Base-by-base conservation (phyloP, 2,329 filamentous ascomycete genomes). In the Aspergillus japonicus region DNA sequence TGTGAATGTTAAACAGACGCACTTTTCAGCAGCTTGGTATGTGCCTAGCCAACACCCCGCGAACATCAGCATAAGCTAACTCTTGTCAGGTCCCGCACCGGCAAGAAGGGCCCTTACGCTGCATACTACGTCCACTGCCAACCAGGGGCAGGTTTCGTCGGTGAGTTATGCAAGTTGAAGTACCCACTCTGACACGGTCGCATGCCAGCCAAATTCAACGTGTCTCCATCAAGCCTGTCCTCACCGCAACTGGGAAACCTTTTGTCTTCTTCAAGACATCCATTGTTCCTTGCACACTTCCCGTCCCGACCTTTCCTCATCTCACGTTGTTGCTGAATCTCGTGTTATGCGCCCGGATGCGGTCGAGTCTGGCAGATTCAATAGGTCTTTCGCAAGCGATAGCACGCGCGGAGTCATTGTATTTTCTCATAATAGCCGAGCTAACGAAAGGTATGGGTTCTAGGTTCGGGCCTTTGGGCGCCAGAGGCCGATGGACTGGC, bases 91-190 rank as follows among this genome's bases (percentile, higher is more conserved):
- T 95, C 90, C 58, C 87, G 92, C 21, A 96, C 92, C 0, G 92
- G 92, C 21, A 85, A 90, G 57, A 96, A 96, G 76, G 91, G 91
- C 0, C 88, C 90, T 10, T 96, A 95, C 75, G 92, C 92, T 6
- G 89, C 87, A 71, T 96, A 96, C 78, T 96, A 96, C 77, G 78
- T 96, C 21, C 92, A 96, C 73, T 83, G 91, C 64, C 86, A 94
- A 72, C 91, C 92, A 11, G 80, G 79, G 24, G 79, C 83, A 54
- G 89, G 86, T 71, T 90, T 94, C 67, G 80, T 96, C 47, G 92
- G 86, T 87, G 78, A 78, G 84, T 82, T 19, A 48, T 53, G 12
- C 50, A 16, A 44, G 19, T 52, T 33, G 11, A 57, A 50, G 29
- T 39, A 56, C 58, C 42, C 26, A 39, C 35, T 50, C 8, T 19